A percentile compares a stretch with the other conserved stretches of the same genome.
Conservation (phyloP, 1,284 basidiomycete species). For the Malassezia equina region DNA sequence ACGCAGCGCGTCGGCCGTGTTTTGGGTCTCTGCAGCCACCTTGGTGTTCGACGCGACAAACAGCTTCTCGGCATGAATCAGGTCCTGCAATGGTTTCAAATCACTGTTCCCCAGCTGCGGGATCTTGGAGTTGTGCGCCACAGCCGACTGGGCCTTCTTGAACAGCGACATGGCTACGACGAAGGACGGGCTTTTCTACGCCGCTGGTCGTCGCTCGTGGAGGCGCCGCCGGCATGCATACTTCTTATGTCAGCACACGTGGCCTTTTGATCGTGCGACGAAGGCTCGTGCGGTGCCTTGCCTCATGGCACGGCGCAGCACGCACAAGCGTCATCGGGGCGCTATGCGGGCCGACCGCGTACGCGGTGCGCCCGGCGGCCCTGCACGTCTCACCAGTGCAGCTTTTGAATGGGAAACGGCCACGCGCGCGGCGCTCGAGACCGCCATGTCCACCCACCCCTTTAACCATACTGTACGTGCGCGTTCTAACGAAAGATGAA, state of each 20-base stretch:
- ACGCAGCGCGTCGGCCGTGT: conserved; percentile 65
- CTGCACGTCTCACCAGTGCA: conserved; percentile 19
- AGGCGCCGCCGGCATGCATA: neutral
- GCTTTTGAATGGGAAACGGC: conserved; percentile 6
- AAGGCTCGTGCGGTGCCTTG: neutral
- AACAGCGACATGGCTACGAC: conserved; percentile 33
- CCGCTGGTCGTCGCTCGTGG: neutral
- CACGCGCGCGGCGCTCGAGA: neutral
- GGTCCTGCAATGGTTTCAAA: conserved; percentile 66
- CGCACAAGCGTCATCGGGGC: conserved; percentile 42
- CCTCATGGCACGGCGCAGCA: conserved; percentile 16
- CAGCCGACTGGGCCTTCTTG: conserved; percentile 45
- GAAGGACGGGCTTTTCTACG: neutral
- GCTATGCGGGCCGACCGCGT: conserved; percentile 32
- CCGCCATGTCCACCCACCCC: conserved; percentile 21
- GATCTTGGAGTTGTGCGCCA: conserved; percentile 69
- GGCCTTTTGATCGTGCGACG: neutral
- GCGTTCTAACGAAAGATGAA: conserved; percentile 17
- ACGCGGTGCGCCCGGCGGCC: conserved; percentile 18
- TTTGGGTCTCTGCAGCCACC: conserved; percentile 59
- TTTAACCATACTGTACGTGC: conserved; percentile 29
- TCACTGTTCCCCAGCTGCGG: conserved; percentile 70
- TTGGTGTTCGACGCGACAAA: conserved; percentile 64
- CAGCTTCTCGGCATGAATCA: conserved; percentile 77
- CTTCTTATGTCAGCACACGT: conserved; percentile 1